Evolutionary conservation across 108 stramenopile genomes (phyloP), one percentile per base, ranked within the genome.

Genomic region (Craspedostauros australis): DNA sequence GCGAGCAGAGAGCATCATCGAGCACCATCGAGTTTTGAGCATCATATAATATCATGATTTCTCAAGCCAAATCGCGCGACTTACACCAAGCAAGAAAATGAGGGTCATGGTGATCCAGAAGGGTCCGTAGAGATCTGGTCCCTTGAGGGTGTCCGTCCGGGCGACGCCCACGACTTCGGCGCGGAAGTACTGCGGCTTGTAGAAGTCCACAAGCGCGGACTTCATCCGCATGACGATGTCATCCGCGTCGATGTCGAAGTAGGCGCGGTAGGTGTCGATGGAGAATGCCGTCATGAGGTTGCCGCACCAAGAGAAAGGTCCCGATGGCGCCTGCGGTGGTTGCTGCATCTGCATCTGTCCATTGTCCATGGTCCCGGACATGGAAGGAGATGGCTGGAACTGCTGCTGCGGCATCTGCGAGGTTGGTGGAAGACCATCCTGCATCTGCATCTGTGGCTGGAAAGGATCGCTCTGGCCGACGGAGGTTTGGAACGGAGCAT

Each of bases 101-200:
- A 91, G 66, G 2, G 85, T 81, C 70, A 82, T 71, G 27, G 85
- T 80, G 34, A 87, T 79, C 89, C 89, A 91, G 39, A 83, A 50
- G 12, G 89, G 89, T 39, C 89, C 89, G 43, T 91, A 91, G 26
- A 91, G 61, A 74, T 91, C 89, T 1, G 89, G 83, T 33, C 84
- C 85, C 37, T 84, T 91, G 42, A 70, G 41, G 4, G 28, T 39
- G 11, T 38, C 34, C 3, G 51, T 61, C 42, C 52, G 51, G 26
- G 55, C 37, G 0, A 39, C 5, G 9, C 73, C 70, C 44, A 91
- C 21, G 4, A 87, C 81, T 41, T 80, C 68, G 31, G 72, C 69
- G 14, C 90, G 71, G 56, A 91, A 91, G 19, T 80, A 64, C 57
- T 87, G 80, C 6, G 74, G 81, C 21, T 69, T 64, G 44, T 71